Conservation (phyloP, 768 basidiomycete species). For the Leucosporidium creatinivorum region DNA sequence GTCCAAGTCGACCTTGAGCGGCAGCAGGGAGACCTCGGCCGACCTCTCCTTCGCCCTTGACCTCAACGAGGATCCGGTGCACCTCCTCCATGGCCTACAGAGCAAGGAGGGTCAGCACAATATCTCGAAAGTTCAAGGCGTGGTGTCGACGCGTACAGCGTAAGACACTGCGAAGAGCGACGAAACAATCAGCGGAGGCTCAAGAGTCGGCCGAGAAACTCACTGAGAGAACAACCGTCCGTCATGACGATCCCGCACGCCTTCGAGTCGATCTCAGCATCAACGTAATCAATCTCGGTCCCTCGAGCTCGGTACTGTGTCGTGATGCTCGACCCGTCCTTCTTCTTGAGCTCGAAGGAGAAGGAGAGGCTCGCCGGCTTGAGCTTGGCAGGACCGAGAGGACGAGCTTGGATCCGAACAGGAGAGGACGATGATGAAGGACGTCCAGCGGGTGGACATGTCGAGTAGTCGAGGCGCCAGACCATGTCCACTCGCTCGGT, state of each 20-base stretch:
- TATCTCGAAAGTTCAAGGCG: not conserved
- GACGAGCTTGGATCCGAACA: not conserved
- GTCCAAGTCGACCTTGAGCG: slow-evolving; percentile 22
- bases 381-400: not conserved
- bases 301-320: not conserved
- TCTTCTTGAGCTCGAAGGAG: slow-evolving; percentile 5
- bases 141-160: too few relatives aligned
- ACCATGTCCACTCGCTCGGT: slow-evolving; percentile 1
- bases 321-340: slow-evolving; percentile 2
- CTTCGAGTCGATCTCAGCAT: not conserved
- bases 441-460: not conserved
- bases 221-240: slow-evolving; percentile 18
- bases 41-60: not conserved
- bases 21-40: slow-evolving; percentile 1
- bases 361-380: not conserved
- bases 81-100: slow-evolving; percentile 8
- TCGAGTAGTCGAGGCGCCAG: slow-evolving; percentile 22
- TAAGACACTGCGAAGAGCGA: too few relatives aligned
- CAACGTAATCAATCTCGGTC: not conserved
- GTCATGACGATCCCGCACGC: slow-evolving; percentile 19
- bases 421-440: slow-evolving; percentile 5
- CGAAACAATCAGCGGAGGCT: too few relatives aligned
- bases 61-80: not conserved
- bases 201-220: too few relatives aligned
- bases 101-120: not conserved